Conservation (phyloP, 2,329 filamentous ascomycete species). For the Dothistroma pini region DNA sequence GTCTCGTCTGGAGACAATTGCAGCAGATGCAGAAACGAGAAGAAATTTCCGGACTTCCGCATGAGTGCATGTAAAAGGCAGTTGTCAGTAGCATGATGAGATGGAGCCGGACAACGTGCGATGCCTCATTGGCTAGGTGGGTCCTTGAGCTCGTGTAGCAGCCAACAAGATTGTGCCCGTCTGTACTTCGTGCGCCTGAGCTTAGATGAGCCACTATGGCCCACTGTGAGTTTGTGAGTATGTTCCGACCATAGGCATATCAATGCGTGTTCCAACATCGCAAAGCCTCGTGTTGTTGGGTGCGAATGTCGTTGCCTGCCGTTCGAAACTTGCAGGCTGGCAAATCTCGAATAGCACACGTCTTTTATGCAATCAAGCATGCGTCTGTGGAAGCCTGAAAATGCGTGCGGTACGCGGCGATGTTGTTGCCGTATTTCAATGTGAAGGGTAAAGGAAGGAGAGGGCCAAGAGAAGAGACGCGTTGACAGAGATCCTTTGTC, state of each 20-base stretch:
- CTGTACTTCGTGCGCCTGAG: not conserved
- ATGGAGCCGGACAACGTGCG: not conserved
- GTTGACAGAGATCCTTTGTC: too few relatives aligned
- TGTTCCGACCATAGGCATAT: not conserved
- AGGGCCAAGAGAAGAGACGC: too few relatives aligned
- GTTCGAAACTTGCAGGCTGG: too few relatives aligned
- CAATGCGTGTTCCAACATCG: too few relatives aligned
- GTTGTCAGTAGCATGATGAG: not conserved
- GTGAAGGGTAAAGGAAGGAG: too few relatives aligned
- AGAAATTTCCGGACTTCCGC: not conserved
- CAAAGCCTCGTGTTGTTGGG: too few relatives aligned
- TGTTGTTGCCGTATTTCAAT: too few relatives aligned
- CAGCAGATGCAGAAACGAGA: not conserved
- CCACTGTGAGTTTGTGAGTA: not conserved
- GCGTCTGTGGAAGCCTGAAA: too few relatives aligned
- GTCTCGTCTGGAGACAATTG: not conserved
- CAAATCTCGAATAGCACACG: too few relatives aligned
- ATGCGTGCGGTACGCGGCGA: too few relatives aligned
- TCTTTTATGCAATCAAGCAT: too few relatives aligned
- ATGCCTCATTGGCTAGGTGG: not conserved
- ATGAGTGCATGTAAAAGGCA: not conserved
- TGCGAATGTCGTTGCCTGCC: too few relatives aligned
- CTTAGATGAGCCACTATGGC: not conserved
- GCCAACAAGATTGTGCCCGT: not conserved
- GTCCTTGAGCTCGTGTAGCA: not conserved